Percentiles rank a stretch among this genome's conserved stretches.
phyloP scores from a whole-genome alignment of 78 protist genomes.

The Guillardia theta region DNA sequence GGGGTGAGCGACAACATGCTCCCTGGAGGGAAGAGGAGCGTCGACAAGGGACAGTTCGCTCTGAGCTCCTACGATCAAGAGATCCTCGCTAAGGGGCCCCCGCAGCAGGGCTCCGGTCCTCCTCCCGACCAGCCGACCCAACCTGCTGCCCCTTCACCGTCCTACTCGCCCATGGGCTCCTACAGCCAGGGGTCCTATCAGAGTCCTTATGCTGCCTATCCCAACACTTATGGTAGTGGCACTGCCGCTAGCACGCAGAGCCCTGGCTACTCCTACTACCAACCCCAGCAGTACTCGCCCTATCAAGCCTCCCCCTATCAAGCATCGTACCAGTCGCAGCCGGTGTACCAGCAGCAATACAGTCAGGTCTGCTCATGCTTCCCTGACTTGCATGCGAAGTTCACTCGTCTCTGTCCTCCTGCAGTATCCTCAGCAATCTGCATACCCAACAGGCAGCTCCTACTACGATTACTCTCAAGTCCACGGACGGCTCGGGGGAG shows the following conservation, averaged over 20 bases:
- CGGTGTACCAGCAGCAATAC: too few species aligned
- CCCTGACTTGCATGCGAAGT: too few species aligned
- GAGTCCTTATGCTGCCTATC: too few species aligned
- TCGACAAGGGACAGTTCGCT: slow-evolving; percentile 1
- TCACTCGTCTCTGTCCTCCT: too few species aligned
- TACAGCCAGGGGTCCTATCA: too few species aligned
- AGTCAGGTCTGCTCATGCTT: too few species aligned
- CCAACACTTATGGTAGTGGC: too few species aligned
- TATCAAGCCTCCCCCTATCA: not conserved
- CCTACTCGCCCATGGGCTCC: too few species aligned
- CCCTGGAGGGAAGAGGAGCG: not conserved
- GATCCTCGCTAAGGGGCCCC: not conserved
- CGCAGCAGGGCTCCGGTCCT: not conserved
- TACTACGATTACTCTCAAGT: not conserved
- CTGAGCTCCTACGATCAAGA: not conserved
- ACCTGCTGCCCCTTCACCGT: too few species aligned
- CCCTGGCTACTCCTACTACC: not conserved
- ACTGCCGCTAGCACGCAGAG: too few species aligned
- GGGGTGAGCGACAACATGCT: not conserved
- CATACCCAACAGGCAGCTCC: not conserved
- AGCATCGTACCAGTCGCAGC: too few species aligned
- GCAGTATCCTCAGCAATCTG: too few species aligned
- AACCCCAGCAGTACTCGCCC: not conserved
- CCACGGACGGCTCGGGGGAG: not conserved
- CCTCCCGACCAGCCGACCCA: not conserved